Conservation (phyloP, 1,284 basidiomycete genomes). For the Puccinia coronata region DNA sequence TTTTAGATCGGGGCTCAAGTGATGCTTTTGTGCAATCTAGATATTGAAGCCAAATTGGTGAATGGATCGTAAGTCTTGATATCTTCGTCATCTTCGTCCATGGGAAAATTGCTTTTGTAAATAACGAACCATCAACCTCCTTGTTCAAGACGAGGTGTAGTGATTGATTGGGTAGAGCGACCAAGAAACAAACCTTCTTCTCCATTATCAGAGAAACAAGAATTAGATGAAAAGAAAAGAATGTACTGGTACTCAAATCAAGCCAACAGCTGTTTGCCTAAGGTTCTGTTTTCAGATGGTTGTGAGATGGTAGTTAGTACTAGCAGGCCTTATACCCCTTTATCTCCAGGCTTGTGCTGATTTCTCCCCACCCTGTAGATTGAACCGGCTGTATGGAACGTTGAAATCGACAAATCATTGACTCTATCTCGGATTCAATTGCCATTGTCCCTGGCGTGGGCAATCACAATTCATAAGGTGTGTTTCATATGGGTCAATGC, state of each 20-base stretch:
- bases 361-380: slow-evolving; percentile 41
- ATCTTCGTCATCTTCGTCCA: neutral
- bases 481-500: neutral
- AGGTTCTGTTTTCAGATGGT: slow-evolving; percentile 53
- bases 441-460: slow-evolving; percentile 53
- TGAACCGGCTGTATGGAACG: slow-evolving; percentile 52
- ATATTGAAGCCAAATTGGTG: slow-evolving; percentile 50
- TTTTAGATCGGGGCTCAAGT: slow-evolving; percentile 53
- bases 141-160: slow-evolving; percentile 54
- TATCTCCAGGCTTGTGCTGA: neutral
- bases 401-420: slow-evolving; percentile 53
- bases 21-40: slow-evolving; percentile 53
- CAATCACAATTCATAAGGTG: slow-evolving; percentile 45
- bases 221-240: slow-evolving; percentile 1
- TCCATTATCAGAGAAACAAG: neutral
- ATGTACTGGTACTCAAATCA: slow-evolving; percentile 52
- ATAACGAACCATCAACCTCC: slow-evolving; percentile 33
- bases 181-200: slow-evolving; percentile 12
- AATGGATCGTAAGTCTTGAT: slow-evolving; percentile 41
- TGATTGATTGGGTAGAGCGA: slow-evolving; percentile 53
- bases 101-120: too few relatives aligned
- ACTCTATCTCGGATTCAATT: slow-evolving; percentile 53
- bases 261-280: slow-evolving; percentile 48
- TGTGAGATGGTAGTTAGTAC: slow-evolving; percentile 26
- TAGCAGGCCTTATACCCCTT: neutral